These are phyloP conservation scores for Eucalyptus viminalis DNA, from an alignment of 345 rosid genomes.

Conservation along the genomic window DNA sequence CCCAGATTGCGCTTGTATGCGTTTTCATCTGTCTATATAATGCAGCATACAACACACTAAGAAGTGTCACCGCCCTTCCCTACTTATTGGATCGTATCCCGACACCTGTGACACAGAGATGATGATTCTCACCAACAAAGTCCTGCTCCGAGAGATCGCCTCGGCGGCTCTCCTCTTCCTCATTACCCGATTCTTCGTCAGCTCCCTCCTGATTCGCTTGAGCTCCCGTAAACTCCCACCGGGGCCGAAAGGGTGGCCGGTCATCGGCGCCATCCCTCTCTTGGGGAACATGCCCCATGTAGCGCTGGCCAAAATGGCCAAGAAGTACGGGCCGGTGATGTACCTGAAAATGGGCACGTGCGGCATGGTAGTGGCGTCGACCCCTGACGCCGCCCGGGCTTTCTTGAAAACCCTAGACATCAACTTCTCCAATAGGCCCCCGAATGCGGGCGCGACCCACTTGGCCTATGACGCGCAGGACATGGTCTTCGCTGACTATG, in stretches of 20 bases:
- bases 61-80: not conserved
- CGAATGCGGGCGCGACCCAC: conserved; percentile 50
- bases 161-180: conserved; percentile 12
- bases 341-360: conserved; percentile 40
- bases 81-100: not conserved
- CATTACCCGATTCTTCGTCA: conserved; percentile 5
- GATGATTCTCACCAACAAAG: not conserved
- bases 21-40: not conserved
- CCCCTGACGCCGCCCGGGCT: conserved; percentile 40
- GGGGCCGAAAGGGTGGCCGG: conserved; percentile 52
- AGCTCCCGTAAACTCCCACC: conserved; percentile 13
- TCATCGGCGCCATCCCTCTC: conserved; percentile 39
- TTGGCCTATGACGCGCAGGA: conserved; percentile 47
- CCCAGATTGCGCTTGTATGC: not conserved
- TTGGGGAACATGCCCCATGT: conserved; percentile 50
- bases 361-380: conserved; percentile 52
- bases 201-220: not conserved
- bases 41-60: not conserved
- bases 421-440: conserved; percentile 51
- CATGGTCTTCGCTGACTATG: conserved; percentile 58
- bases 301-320: conserved; percentile 31
- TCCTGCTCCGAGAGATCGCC: conserved; percentile 8
- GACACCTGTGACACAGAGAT: not conserved
- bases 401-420: conserved; percentile 46
- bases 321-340: conserved; percentile 44